Conservation (phyloP, 2,329 filamentous ascomycete species). For the Drechslerella coelobrocha region DNA sequence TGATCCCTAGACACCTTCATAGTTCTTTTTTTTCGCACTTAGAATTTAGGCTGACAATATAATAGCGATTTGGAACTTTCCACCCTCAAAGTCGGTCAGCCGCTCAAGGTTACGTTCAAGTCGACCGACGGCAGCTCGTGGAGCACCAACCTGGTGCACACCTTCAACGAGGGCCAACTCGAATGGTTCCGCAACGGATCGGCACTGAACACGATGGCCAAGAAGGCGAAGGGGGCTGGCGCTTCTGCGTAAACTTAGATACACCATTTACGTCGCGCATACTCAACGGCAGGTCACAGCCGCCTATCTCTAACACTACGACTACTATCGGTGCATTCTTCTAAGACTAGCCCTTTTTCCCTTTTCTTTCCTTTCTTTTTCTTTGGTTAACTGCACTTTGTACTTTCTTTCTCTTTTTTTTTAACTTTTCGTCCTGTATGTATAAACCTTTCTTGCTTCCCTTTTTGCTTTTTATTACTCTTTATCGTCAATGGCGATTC, state of each 20-base stretch:
- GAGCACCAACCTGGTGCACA: constrained; percentile 86
- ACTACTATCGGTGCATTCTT: constrained; percentile 9
- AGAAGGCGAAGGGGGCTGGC: constrained; percentile 46
- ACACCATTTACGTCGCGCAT: constrained; percentile 3
- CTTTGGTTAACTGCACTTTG: neutral
- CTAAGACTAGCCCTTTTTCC: constrained; percentile 12
- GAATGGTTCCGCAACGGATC: constrained; percentile 99
- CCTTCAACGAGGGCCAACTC: constrained; percentile 97
- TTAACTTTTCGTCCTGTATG: constrained; percentile 5
- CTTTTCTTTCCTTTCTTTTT: constrained; percentile 7
- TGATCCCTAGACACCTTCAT: constrained; percentile 42
- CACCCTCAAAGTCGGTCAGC: constrained; percentile 88
- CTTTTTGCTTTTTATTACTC: constrained; percentile 19
- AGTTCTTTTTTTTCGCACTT: constrained; percentile 47
- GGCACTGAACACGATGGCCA: constrained; percentile 73
- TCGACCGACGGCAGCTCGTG: constrained; percentile 83
- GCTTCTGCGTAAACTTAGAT: constrained; percentile 36
- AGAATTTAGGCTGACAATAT: constrained; percentile 31
- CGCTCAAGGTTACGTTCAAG: constrained; percentile 88
- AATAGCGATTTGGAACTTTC: constrained; percentile 81
- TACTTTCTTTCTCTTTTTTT: constrained; percentile 13
- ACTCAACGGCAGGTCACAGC: constrained; percentile 36
- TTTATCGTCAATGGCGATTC: neutral
- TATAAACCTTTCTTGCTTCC: neutral
- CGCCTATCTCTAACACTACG: constrained; percentile 9